Conservation (phyloP, 805 yeast genomes). For the Metschnikowia peoriensis region DNA sequence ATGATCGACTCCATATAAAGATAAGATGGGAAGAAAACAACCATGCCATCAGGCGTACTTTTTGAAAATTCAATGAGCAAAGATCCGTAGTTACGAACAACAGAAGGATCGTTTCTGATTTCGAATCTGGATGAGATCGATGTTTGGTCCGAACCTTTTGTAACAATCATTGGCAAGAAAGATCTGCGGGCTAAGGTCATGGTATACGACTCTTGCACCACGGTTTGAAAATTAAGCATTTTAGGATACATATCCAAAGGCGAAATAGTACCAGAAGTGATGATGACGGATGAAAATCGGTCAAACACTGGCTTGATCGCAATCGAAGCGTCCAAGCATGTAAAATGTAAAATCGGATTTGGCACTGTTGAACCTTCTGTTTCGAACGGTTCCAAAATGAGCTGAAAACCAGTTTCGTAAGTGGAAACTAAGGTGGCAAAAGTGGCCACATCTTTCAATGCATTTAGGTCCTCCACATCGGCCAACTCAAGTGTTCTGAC, state of each 20-base stretch:
- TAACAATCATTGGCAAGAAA: conserved; percentile 91
- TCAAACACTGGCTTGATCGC: conserved; percentile 98
- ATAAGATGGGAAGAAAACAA: conserved; percentile 96
- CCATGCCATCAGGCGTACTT: conserved; percentile 97
- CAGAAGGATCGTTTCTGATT: conserved; percentile 96
- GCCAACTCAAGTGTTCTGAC: conserved; percentile 86
- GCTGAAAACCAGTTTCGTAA: conserved; percentile 87
- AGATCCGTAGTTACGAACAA: conserved; percentile 95
- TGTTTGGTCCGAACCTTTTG: conserved; percentile 97
- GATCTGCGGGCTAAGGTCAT: conserved; percentile 94
- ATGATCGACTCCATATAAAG: conserved; percentile 97
- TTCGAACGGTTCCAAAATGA: conserved; percentile 94
- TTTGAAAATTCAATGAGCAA: conserved; percentile 88
- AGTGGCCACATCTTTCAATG: conserved; percentile 92
- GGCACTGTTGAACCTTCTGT: conserved; percentile 93
- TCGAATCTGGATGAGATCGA: conserved; percentile 95
- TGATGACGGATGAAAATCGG: conserved; percentile 84
- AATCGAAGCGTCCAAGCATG: conserved; percentile 96
- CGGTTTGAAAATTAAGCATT: conserved; percentile 92
- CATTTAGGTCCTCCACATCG: conserved; percentile 88
- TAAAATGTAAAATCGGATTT: conserved; percentile 88
- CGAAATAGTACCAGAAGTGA: conserved; percentile 96
- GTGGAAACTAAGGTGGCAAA: conserved; percentile 96
- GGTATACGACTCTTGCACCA: conserved; percentile 89
- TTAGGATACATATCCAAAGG: conserved; percentile 99